Conservation (phyloP, 352 stramenopile species). For the Pythium dissimile region DNA sequence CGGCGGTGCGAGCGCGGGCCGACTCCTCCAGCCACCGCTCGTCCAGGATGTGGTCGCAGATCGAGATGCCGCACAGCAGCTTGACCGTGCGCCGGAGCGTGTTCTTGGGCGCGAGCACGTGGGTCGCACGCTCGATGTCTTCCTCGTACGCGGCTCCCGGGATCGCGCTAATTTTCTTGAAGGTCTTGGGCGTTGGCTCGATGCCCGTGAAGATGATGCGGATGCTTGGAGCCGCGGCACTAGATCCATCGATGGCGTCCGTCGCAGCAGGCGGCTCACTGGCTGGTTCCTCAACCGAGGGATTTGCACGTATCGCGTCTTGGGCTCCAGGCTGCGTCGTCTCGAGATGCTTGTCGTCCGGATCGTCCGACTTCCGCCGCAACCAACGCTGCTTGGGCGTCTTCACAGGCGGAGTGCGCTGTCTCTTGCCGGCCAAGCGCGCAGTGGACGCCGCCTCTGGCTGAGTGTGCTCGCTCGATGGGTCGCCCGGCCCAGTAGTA, state of each 20-base stretch:
- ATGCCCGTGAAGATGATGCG: conserved; percentile 48
- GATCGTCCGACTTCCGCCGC: conserved; percentile 10
- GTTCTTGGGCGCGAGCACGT: conserved; percentile 41
- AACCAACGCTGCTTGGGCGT: conserved; percentile 21
- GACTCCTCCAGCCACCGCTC: conserved; percentile 43
- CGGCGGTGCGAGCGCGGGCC: conserved; percentile 11
- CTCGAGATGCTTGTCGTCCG: conserved; percentile 5
- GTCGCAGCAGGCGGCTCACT: conserved; percentile 21
- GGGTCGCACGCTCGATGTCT: conserved; percentile 38
- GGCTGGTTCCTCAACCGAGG: conserved; percentile 20
- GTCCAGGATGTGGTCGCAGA: conserved; percentile 39
- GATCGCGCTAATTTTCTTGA: conserved; percentile 44
- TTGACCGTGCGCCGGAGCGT: conserved; percentile 53
- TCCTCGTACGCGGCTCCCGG: conserved; percentile 37
- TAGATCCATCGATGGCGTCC: conserved; percentile 2
- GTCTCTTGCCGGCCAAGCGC: conserved; percentile 3
- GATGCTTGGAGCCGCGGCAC: conserved; percentile 19
- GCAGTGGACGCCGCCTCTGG: not conserved
- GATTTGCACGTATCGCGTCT: not conserved
- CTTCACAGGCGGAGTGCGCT: conserved; percentile 11
- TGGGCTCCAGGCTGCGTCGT: conserved; percentile 7
- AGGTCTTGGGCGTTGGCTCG: conserved; percentile 29
- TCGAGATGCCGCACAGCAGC: conserved; percentile 43
- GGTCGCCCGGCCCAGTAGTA: not conserved
- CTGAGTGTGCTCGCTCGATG: not conserved